Evolutionary conservation across 129 eudicot species (phyloP).

Genomic region (Ambrosia trifida): DNA sequence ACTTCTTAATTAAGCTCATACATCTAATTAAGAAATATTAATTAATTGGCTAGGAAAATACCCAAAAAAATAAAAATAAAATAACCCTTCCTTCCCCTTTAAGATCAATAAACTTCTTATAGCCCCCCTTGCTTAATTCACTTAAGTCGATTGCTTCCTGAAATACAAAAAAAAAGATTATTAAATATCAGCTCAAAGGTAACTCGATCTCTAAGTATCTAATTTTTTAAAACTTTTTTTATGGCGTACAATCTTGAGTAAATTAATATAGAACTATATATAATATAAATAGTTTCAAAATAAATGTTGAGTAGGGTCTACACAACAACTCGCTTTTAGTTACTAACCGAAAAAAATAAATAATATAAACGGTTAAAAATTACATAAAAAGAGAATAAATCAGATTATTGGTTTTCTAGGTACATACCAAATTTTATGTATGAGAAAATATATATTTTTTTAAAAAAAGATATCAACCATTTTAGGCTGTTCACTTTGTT

Average conservation of each 20-base stretch:
- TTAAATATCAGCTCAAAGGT: conserved; percentile 3
- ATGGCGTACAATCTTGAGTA: neutral
- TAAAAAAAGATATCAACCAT: no score
- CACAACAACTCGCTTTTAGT: conserved; percentile 5
- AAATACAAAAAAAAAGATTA: neutral
- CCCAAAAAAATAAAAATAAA: conserved; percentile 14
- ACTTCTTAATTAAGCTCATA: conserved; percentile 22
- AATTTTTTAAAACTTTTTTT: neutral
- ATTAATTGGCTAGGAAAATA: conserved; percentile 27
- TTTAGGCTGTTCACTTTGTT: no score
- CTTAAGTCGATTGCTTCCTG: conserved; percentile 41
- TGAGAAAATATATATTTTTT: no score
- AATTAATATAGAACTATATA: neutral
- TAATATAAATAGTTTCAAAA: neutral
- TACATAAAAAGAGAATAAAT: no score
- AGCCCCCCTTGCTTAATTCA: conserved; percentile 13
- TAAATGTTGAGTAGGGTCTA: conserved; percentile 10
- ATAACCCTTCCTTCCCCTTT: conserved; percentile 16
- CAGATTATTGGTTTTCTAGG: no score
- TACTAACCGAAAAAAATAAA: neutral
- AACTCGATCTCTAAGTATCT: neutral
- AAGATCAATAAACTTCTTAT: conserved; percentile 16
- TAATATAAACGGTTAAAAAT: neutral
- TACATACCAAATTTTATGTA: no score
- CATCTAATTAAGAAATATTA: conserved; percentile 22